Percentiles rank a stretch among this genome's conserved stretches.
Conservation (phyloP, 306 rosid genomes). For the Cicer arietinum region DNA sequence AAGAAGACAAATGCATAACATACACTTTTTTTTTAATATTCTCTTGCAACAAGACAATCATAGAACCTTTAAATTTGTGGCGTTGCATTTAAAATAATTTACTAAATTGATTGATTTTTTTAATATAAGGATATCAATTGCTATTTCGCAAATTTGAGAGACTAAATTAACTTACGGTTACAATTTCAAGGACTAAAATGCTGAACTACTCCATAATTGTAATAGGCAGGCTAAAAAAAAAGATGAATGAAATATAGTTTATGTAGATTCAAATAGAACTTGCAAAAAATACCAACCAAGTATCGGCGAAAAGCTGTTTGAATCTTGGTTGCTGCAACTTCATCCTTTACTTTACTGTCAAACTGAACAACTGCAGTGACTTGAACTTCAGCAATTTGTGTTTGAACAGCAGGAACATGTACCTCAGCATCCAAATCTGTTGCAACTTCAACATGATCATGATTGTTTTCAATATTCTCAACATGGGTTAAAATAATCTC, state of each 20-base stretch:
- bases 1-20: not conserved
- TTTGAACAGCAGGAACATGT: conserved; percentile 49
- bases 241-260: not conserved
- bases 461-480: conserved; percentile 53
- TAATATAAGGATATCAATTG: no score
- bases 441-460: conserved; percentile 52
- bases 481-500: conserved; percentile 56
- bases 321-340: conserved; percentile 77
- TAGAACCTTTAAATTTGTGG: no score
- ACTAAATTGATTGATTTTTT: no score
- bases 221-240: not conserved
- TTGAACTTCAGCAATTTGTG: conserved; percentile 47
- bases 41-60: no score
- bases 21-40: no score
- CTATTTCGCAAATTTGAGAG: no score
- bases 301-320: conserved; percentile 93
- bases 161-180: no score
- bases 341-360: conserved; percentile 61
- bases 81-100: no score
- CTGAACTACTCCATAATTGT: not conserved
- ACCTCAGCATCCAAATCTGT: conserved; percentile 45
- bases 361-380: conserved; percentile 46
- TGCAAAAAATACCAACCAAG: conserved; percentile 60
- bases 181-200: no score
- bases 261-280: conserved; percentile 5